A percentile compares a stretch with the other conserved stretches of the same genome.
phyloP scores from a whole-genome alignment of 306 rosid genomes.

The Sicyos edulis region DNA sequence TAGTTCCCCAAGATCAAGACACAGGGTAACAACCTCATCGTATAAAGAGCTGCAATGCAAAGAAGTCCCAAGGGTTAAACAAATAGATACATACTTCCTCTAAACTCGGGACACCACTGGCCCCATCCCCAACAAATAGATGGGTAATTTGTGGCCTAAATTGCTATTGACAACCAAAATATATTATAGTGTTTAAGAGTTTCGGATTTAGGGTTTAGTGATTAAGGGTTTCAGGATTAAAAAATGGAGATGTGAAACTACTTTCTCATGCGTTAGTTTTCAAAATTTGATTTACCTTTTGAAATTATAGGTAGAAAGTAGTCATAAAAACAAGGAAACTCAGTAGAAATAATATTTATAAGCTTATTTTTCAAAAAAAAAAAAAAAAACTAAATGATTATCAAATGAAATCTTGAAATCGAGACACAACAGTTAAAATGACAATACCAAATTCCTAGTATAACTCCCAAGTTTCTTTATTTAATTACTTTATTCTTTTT shows the following conservation, averaged over 20 bases:
- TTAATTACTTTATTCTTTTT: neutral
- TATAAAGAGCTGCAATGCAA: constrained; percentile 60
- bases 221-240: neutral
- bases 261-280: too few species aligned
- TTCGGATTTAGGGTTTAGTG: neutral
- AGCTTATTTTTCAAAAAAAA: too few species aligned
- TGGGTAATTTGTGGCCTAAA: neutral
- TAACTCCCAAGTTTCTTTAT: neutral
- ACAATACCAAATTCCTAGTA: neutral
- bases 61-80: neutral
- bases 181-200: neutral
- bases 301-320: too few species aligned
- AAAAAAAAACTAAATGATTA: too few species aligned
- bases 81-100: neutral
- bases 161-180: neutral
- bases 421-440: neutral
- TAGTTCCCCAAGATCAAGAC: constrained; percentile 78
- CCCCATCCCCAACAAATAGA: neutral
- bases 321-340: too few species aligned
- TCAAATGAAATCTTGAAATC: too few species aligned
- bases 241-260: too few species aligned
- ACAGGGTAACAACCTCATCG: constrained; percentile 66
- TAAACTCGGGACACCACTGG: too few species aligned
- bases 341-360: too few species aligned
- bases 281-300: too few species aligned